A percentile compares a stretch with the other conserved stretches of the same genome.
These are phyloP conservation scores for Uncinocarpus reesii DNA, from an alignment of 2,329 filamentous ascomycete genomes.

Conservation along the genomic window DNA sequence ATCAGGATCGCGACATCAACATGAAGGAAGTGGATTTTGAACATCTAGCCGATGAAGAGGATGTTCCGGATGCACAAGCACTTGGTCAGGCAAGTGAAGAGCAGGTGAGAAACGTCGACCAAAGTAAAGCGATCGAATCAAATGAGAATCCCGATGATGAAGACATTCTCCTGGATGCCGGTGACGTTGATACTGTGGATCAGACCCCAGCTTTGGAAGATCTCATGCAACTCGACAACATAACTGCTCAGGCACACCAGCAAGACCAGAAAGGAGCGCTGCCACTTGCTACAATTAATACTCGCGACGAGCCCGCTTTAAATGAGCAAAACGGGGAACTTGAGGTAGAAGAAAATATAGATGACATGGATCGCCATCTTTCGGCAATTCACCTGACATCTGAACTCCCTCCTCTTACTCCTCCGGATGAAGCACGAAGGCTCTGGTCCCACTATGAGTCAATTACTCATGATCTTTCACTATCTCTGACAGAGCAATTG, in stretches of 20 bases:
- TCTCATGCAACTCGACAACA: slow-evolving; percentile 34
- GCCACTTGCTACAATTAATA: slow-evolving; percentile 22
- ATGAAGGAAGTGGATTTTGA: slow-evolving; percentile 79
- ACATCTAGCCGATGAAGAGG: slow-evolving; percentile 76
- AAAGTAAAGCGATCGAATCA: slow-evolving; percentile 74
- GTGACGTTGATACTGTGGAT: slow-evolving; percentile 29
- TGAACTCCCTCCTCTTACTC: slow-evolving; percentile 36
- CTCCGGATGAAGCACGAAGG: slow-evolving; percentile 52
- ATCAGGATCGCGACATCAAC: slow-evolving; percentile 53
- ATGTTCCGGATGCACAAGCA: slow-evolving; percentile 77
- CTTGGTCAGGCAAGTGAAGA: slow-evolving; percentile 82
- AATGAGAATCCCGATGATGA: slow-evolving; percentile 47
- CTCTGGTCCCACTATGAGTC: slow-evolving; percentile 81
- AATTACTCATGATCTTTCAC: slow-evolving; percentile 72
- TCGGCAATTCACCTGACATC: slow-evolving; percentile 61
- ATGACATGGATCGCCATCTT: slow-evolving; percentile 47
- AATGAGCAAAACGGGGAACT: slow-evolving; percentile 28
- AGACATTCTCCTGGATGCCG: slow-evolving; percentile 48
- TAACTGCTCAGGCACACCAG: slow-evolving; percentile 28
- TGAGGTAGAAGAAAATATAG: slow-evolving; percentile 37
- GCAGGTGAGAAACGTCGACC: slow-evolving; percentile 73
- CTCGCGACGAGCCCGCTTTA: slow-evolving; percentile 25
- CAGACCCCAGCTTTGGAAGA: slow-evolving; percentile 42
- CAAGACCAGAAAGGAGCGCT: slow-evolving; percentile 26
- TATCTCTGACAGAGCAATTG: slow-evolving; percentile 85